Evolutionary conservation across 2,329 filamentous ascomycete species (phyloP), one percentile per base, ranked within the genome.

Genomic region (Drechslerella coelobrocha): DNA sequence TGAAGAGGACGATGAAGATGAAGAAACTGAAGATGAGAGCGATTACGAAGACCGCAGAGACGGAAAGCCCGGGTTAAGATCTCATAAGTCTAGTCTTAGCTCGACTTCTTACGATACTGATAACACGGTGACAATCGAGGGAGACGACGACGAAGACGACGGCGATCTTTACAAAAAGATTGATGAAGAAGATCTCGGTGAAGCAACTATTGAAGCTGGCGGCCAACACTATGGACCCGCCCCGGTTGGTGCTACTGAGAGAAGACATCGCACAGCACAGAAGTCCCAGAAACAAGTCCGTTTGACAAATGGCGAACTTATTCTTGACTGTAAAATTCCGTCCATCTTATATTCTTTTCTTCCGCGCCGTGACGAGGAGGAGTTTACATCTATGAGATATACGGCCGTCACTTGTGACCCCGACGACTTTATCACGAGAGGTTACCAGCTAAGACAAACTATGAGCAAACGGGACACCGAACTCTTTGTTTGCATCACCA

Each of bases 311-410:
- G 94, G 94, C 77, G 93, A 99, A 80, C 87, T 99, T 57, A 93
- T 99, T 66, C 84, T 99, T 50, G 94, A 99, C 81, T 97, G 94
- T 84, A 99, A 99, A 81, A 99, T 99, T 74, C 94, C 95, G 0
- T 99, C 94, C 0, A 99, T 97, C 75, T 83, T 99, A 41, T 95
- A 97, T 84, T 96, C 92, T 78, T 99, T 99, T 81, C 81, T 99
- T 72, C 95, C 95, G 0, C 86, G 93, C 14, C 87, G 93, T 68
- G 92, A 97, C 77, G 93, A 96, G 78, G 84, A 93, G 73, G 94
- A 99, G 78, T 99, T 99, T 79, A 99, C 94, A 0, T 92, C 97
- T 78, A 97, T 97, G 93, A 88, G 94, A 59, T 99, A 99, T 79
- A 97, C 93, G 0, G 94, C 94, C 8, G 94, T 96, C n/a, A 99